Evolutionary conservation across 495 filamentous ascomycete genomes (phyloP).

Genomic region (Daldinia bambusicola): DNA sequence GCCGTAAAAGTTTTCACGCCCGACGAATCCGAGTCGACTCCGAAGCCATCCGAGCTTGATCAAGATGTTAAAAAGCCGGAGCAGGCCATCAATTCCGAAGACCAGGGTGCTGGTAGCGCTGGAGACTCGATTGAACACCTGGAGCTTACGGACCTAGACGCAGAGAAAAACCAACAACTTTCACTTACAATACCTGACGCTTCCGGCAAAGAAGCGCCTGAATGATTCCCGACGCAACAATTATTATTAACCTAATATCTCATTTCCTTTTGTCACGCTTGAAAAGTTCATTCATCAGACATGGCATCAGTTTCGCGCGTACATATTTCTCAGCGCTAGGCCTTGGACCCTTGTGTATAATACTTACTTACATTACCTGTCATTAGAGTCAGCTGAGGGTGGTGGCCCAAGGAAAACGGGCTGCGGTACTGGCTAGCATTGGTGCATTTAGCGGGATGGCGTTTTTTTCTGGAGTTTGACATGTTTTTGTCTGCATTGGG

Average conservation of each 20-base stretch:
- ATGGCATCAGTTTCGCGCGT: slow-evolving; percentile 36
- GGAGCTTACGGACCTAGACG: slow-evolving; percentile 15
- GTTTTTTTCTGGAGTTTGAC: slow-evolving; percentile 32
- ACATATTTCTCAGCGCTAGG: slow-evolving; percentile 40
- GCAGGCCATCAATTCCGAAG: slow-evolving; percentile 4
- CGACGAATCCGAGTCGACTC: slow-evolving; percentile 21
- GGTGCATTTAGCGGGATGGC: slow-evolving; percentile 40
- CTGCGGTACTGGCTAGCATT: slow-evolving; percentile 31
- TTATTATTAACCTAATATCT: slow-evolving; percentile 29
- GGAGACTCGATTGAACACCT: slow-evolving; percentile 14
- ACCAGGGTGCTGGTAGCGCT: background rate
- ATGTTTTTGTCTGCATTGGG: slow-evolving; percentile 15
- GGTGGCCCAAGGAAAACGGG: slow-evolving; percentile 26
- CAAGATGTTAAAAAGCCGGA: slow-evolving; percentile 28
- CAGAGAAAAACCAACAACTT: slow-evolving; percentile 24
- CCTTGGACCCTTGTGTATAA: slow-evolving; percentile 46
- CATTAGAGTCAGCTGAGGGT: slow-evolving; percentile 32
- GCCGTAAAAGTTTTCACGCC: slow-evolving; percentile 15
- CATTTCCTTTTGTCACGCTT: slow-evolving; percentile 20
- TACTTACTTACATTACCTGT: slow-evolving; percentile 41
- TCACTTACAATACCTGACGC: slow-evolving; percentile 41
- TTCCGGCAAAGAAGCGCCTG: slow-evolving; percentile 19
- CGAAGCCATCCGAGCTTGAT: slow-evolving; percentile 16
- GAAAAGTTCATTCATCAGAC: slow-evolving; percentile 33
- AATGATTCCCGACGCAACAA: slow-evolving; percentile 23